phyloP scores from a whole-genome alignment of 306 rosid genomes.

The Herpetospermum pedunculosum region DNA sequence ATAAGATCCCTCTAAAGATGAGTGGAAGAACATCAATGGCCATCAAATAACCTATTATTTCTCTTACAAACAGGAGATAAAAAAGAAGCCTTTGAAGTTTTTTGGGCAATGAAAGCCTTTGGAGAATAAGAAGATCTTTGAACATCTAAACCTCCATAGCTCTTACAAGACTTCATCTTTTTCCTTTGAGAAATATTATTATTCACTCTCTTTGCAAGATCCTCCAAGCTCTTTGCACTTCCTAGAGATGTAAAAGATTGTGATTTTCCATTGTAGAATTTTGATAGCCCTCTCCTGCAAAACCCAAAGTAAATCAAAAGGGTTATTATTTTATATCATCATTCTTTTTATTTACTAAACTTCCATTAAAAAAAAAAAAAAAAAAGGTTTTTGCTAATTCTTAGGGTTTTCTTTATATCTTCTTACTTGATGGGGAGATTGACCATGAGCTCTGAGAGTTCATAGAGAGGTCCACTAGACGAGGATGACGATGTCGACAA shows the following conservation, averaged over 20 bases:
- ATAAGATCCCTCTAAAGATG: background rate
- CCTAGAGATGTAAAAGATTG: slow-evolving; percentile 66
- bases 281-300: slow-evolving; percentile 86
- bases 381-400: background rate
- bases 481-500: background rate
- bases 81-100: slow-evolving; percentile 24
- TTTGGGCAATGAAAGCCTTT: slow-evolving; percentile 54
- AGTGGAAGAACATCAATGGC: background rate
- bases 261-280: slow-evolving; percentile 60
- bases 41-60: background rate
- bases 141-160: slow-evolving; percentile 42
- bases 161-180: slow-evolving; percentile 48
- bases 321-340: background rate
- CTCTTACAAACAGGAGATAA: background rate
- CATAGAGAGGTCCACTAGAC: slow-evolving; percentile 55
- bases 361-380: background rate
- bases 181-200: slow-evolving; percentile 19
- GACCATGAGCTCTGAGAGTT: slow-evolving; percentile 61
- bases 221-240: slow-evolving; percentile 50
- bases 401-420: background rate
- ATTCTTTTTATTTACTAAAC: background rate
- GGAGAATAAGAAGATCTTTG: slow-evolving; percentile 30
- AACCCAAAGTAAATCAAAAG: background rate
- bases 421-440: slow-evolving; percentile 77
- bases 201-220: slow-evolving; percentile 57